Evolutionary conservation across 805 yeast genomes (phyloP), one percentile per base, ranked within the genome.

Genomic region (Yarrowia alimentaria): DNA sequence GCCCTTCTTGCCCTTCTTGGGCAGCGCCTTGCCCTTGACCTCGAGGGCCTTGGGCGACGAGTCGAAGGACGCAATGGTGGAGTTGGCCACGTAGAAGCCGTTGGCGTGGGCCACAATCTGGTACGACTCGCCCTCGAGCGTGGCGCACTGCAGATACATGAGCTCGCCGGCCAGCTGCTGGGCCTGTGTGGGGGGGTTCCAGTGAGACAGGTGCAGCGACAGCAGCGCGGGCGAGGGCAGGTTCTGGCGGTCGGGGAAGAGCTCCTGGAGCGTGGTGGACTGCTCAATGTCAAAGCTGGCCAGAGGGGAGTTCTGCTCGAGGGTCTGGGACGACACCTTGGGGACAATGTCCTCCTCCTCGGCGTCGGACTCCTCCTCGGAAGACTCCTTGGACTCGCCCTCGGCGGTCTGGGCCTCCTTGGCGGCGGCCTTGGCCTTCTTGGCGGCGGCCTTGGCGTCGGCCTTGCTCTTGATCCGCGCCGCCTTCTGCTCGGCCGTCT

Each of bases 121-220:
- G 65, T 75, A 78, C 21, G 77, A 76, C 62, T 86, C 94, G 59
- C 83, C 83, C 67, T 93, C 98, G 57, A 85, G 70, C 38, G 96
- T 85, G 60, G 79, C 82, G 32, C 80, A 72, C 52, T 78, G 78
- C 60, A 93, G 71, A 66, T 91, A 91, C 53, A 84, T 71, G 59
- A 90, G 71, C 61, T 90, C 95, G 19, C 98, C 98, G 62, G 75
- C 76, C 38, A 74, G 57, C 58, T 71, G 76, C 62, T 76, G 78
- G 47, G 72, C 68, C 13, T 82, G 71, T 22, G 91, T 83, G 11
- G 88, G 88, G 4, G 97, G 96, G 57, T 85, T 82, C 93, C 96
- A 91, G 50, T 79, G 77, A 11, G 96, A 85, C 43, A 88, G 64
- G 49, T 73, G 77, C 55, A 93, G 68, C 7, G 91, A 84, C 50